Percentiles rank a stretch among this genome's conserved stretches.
These are phyloP conservation scores for Coniella vitis DNA, from an alignment of 2,329 filamentous ascomycete species.

Conservation along the genomic window DNA sequence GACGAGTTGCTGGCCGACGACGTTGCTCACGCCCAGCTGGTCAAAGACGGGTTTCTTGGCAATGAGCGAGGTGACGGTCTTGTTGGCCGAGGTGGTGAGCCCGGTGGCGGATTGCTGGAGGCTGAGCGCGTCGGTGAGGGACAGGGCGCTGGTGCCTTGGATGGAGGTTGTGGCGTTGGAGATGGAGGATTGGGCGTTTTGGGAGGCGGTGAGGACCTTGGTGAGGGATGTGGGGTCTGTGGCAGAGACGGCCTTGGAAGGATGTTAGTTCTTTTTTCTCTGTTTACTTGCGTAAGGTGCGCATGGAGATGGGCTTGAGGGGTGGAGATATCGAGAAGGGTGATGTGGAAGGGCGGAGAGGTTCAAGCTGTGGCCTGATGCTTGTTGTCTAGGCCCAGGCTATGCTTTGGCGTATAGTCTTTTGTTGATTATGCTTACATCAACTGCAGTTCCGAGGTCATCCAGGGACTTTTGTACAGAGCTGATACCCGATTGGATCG, in stretches of 20 bases:
- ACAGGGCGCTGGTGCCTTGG: slow-evolving; percentile 20
- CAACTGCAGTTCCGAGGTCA: slow-evolving; percentile 11
- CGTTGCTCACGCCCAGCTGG: slow-evolving; percentile 21
- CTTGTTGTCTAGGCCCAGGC: too few relatives aligned
- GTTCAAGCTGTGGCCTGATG: too few relatives aligned
- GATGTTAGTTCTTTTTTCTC: too few relatives aligned
- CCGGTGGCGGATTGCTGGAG: slow-evolving; percentile 18
- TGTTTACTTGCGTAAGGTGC: too few relatives aligned
- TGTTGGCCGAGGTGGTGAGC: slow-evolving; percentile 20
- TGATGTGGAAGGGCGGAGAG: too few relatives aligned
- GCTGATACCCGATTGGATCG: slow-evolving; percentile 8
- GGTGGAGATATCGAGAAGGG: neutral
- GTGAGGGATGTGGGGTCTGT: slow-evolving; percentile 38
- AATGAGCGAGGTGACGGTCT: slow-evolving; percentile 18
- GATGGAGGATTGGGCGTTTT: slow-evolving; percentile 14
- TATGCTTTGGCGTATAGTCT: too few relatives aligned
- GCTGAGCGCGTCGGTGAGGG: slow-evolving; percentile 18
- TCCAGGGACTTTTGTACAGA: slow-evolving; percentile 8
- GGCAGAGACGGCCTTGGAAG: slow-evolving; percentile 4
- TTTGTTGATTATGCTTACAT: neutral
- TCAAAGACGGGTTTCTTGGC: slow-evolving; percentile 23
- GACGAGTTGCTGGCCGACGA: slow-evolving; percentile 21
- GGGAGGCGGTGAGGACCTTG: slow-evolving; percentile 32
- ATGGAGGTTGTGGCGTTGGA: slow-evolving; percentile 22
- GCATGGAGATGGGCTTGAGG: too few relatives aligned